Evolutionary conservation across 129 eudicot species (phyloP).

Genomic region (Daucus carota): DH1_v3.0 NC_030381.2:25732501-25733000

Average conservation of each 20-base stretch:
- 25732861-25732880: background rate
- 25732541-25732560: slow-evolving; percentile 93
- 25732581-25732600: slow-evolving; percentile 89
- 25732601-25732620: slow-evolving; percentile 73
- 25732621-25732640: slow-evolving; percentile 79
- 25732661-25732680: slow-evolving; percentile 71
- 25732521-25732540: slow-evolving; percentile 98
- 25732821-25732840: slow-evolving; percentile 17
- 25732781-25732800: slow-evolving; percentile 13
- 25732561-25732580: slow-evolving; percentile 89
- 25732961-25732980: too few species aligned
- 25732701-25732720: slow-evolving; percentile 80
- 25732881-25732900: background rate
- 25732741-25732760: slow-evolving; percentile 54
- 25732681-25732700: slow-evolving; percentile 92
- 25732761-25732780: slow-evolving; percentile 68
- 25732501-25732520: slow-evolving; percentile 98
- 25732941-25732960: too few species aligned
- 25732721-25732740: slow-evolving; percentile 86
- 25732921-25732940: background rate
- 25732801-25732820: slow-evolving; percentile 14
- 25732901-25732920: background rate
- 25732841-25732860: background rate
- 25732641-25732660: slow-evolving; percentile 61
- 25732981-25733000: background rate